A percentile compares a stretch with the other conserved stretches of the same genome.
Evolutionary conservation across 768 basidiomycete genomes (phyloP).

Genomic region (Phaffia tasmanica): DNA sequence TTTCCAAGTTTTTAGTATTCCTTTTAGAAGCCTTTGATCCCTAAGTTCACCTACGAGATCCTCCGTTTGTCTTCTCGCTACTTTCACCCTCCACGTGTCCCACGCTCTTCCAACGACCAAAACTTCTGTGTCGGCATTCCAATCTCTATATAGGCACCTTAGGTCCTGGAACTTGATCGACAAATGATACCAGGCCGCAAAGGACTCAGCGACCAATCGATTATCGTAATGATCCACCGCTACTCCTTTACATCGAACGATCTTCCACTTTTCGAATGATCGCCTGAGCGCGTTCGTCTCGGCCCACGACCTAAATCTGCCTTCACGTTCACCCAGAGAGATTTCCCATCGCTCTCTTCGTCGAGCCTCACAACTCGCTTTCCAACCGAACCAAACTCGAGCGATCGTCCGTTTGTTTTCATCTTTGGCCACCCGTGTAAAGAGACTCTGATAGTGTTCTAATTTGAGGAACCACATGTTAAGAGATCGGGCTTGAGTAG

Average conservation of each 20-base stretch:
- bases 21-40: slow-evolving; percentile 43
- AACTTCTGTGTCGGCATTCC: slow-evolving; percentile 2
- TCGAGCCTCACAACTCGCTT: slow-evolving; percentile 11
- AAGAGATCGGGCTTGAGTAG: slow-evolving; percentile 27
- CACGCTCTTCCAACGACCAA: slow-evolving; percentile 35
- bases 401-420: slow-evolving; percentile 8
- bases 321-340: not conserved
- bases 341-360: slow-evolving; percentile 12
- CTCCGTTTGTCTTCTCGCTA: slow-evolving; percentile 41
- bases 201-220: not conserved
- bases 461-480: not conserved
- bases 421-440: not conserved
- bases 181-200: slow-evolving; percentile 7
- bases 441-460: not conserved
- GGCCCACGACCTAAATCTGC: not conserved
- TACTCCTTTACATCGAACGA: not conserved
- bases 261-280: too few relatives aligned
- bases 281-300: not conserved
- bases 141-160: not conserved
- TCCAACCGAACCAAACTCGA: slow-evolving; percentile 21
- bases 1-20: slow-evolving; percentile 51
- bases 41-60: slow-evolving; percentile 10
- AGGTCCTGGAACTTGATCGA: not conserved
- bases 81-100: slow-evolving; percentile 49
- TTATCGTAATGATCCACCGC: not conserved